Conservation (phyloP, 2,329 filamentous ascomycete genomes). For the Phaeoacremonium minimum region DNA sequence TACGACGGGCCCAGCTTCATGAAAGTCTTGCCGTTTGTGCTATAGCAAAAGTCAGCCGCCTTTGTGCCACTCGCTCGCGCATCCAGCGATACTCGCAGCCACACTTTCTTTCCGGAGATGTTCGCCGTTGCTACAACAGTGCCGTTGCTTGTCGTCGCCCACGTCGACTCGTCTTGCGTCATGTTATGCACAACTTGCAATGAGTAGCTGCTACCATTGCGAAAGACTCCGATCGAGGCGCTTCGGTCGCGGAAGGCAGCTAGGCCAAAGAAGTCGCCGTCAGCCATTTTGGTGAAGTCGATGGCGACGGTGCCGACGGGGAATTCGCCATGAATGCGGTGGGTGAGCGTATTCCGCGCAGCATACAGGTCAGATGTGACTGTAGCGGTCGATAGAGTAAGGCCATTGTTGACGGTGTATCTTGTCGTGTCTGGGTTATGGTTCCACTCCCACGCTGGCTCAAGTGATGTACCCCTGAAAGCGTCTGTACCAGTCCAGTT, state of each 20-base stretch:
- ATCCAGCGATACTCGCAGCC: slow-evolving; percentile 30
- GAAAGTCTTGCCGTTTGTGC: slow-evolving; percentile 34
- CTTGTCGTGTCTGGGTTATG: slow-evolving; percentile 51
- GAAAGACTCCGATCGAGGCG: slow-evolving; percentile 49
- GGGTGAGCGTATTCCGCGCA: slow-evolving; percentile 42
- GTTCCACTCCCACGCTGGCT: slow-evolving; percentile 55
- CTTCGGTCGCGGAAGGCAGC: slow-evolving; percentile 48
- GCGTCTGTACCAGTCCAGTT: slow-evolving; percentile 35
- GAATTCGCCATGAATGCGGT: slow-evolving; percentile 40
- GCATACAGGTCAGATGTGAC: slow-evolving; percentile 46
- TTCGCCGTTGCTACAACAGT: slow-evolving; percentile 16
- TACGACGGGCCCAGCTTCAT: slow-evolving; percentile 24
- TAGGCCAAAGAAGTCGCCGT: slow-evolving; percentile 48
- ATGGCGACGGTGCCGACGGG: slow-evolving; percentile 43
- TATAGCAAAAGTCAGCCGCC: slow-evolving; percentile 34
- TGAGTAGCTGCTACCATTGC: slow-evolving; percentile 20
- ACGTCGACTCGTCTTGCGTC: slow-evolving; percentile 22
- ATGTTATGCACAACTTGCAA: slow-evolving; percentile 22
- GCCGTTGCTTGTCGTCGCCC: slow-evolving; percentile 24
- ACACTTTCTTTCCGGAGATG: slow-evolving; percentile 17
- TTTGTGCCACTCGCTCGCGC: slow-evolving; percentile 20
- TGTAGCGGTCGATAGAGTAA: slow-evolving; percentile 43
- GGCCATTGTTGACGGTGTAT: slow-evolving; percentile 36
- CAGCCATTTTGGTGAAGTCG: slow-evolving; percentile 40
- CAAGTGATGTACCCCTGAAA: slow-evolving; percentile 36